Conservation (phyloP, 2,329 filamentous ascomycete genomes). For the Beauveria medogensis region DNA sequence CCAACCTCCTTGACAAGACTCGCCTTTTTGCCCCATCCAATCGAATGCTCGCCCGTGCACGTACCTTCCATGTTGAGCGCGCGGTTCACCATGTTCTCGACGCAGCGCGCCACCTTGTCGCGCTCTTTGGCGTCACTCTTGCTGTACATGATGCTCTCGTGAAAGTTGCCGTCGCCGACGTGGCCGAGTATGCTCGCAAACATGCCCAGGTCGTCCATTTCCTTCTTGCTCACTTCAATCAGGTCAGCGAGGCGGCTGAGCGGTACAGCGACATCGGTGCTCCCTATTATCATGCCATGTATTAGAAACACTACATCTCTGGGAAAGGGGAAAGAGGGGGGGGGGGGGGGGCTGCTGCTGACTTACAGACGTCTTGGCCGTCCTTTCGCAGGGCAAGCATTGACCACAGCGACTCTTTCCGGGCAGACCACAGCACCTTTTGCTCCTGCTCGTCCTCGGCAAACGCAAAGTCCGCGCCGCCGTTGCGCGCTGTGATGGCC, state of each 20-base stretch:
- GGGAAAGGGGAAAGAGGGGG: background rate
- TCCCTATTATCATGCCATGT: conserved; percentile 38
- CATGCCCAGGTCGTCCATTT: conserved; percentile 76
- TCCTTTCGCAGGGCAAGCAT: conserved; percentile 63
- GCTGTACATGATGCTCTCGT: conserved; percentile 86
- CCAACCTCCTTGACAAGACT: conserved; percentile 74
- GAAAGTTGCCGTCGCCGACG: conserved; percentile 91
- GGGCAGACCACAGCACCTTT: conserved; percentile 68
- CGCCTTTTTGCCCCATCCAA: conserved; percentile 81
- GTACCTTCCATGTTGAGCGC: conserved; percentile 92
- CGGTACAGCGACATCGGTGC: conserved; percentile 77
- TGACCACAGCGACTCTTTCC: conserved; percentile 79
- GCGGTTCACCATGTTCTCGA: conserved; percentile 85
- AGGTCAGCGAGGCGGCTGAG: conserved; percentile 68
- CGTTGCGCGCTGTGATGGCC: conserved; percentile 55
- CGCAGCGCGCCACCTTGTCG: conserved; percentile 69
- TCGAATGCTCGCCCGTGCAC: conserved; percentile 80
- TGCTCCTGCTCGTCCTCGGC: conserved; percentile 64
- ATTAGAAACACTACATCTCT: background rate
- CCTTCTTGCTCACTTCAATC: conserved; percentile 76
- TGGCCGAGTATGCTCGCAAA: conserved; percentile 86
- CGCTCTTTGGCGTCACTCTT: conserved; percentile 59
- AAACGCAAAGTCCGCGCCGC: conserved; percentile 65
- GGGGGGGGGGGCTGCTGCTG: too few species aligned
- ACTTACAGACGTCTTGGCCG: conserved; percentile 51